These are phyloP conservation scores for Pseudopyrenochaeta lycopersici DNA, from an alignment of 2,329 filamentous ascomycete genomes.

Conservation along the genomic window DNA sequence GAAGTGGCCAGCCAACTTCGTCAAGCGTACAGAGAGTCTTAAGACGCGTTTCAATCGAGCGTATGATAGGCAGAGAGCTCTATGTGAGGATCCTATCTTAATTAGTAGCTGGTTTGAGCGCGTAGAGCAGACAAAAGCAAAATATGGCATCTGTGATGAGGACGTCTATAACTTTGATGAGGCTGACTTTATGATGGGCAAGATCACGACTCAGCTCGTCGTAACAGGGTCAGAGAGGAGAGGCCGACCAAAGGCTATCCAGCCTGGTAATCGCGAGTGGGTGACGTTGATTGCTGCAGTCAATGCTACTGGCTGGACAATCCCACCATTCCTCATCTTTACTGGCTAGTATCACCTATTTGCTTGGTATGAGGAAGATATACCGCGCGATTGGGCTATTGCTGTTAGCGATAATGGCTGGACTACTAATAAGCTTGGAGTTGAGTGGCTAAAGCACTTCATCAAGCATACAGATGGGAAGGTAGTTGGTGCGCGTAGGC, in stretches of 20 bases:
- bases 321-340: constrained; percentile 18
- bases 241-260: constrained; percentile 18
- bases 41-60: too few species aligned
- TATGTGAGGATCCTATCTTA: constrained; percentile 8
- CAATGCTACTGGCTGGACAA: constrained; percentile 14
- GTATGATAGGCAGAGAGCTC: neutral
- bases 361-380: constrained; percentile 15
- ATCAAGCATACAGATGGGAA: too few species aligned
- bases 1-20: too few species aligned
- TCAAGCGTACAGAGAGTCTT: too few species aligned
- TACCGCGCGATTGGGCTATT: constrained; percentile 17
- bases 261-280: constrained; percentile 42
- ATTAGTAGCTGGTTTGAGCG: constrained; percentile 16
- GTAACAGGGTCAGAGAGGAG: constrained; percentile 19
- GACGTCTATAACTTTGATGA: constrained; percentile 30
- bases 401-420: constrained; percentile 9
- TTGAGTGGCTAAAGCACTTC: too few species aligned
- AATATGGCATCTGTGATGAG: constrained; percentile 15
- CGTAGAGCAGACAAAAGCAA: constrained; percentile 11
- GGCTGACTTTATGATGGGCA: constrained; percentile 21
- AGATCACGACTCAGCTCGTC: constrained; percentile 13
- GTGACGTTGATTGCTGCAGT: constrained; percentile 31
- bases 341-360: constrained; percentile 9
- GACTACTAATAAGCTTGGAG: too few species aligned
- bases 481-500: constrained; percentile 24